phyloP scores from a whole-genome alignment of 495 filamentous ascomycete genomes.

The Talaromyces adpressus region DNA sequence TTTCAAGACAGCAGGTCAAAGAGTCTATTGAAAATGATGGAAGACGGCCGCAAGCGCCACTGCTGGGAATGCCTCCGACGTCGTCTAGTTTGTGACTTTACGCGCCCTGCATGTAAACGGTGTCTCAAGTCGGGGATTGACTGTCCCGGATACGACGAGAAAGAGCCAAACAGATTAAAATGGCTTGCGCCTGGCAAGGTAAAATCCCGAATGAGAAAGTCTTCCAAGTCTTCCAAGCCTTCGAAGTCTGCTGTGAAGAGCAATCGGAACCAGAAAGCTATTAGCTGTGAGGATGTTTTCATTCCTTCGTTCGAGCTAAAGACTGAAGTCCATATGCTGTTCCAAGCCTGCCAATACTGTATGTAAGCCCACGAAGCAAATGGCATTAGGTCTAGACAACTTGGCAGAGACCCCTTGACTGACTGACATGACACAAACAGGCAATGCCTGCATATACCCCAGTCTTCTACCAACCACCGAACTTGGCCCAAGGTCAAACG shows the following conservation, averaged over 20 bases:
- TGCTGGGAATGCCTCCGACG: conserved; percentile 36
- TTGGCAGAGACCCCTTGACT: neutral
- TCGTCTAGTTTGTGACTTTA: conserved; percentile 26
- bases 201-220: conserved; percentile 13
- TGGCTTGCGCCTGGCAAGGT: conserved; percentile 24
- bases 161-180: conserved; percentile 10
- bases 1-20: neutral
- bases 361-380: neutral
- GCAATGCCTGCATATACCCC: conserved; percentile 23
- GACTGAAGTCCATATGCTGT: neutral
- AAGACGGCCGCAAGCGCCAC: conserved; percentile 16
- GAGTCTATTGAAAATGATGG: neutral
- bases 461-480: conserved; percentile 16
- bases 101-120: conserved; percentile 17
- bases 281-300: neutral
- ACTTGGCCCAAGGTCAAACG: conserved; percentile 21
- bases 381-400: neutral
- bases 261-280: neutral
- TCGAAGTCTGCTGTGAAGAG: neutral
- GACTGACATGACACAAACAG: conserved; percentile 10
- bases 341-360: neutral
- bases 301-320: neutral
- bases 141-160: conserved; percentile 21
- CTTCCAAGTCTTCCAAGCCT: neutral
- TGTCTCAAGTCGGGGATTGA: conserved; percentile 15